These are phyloP conservation scores for Tricholoma matsutake DNA, from an alignment of 768 basidiomycete genomes.

Conservation along the genomic window DNA sequence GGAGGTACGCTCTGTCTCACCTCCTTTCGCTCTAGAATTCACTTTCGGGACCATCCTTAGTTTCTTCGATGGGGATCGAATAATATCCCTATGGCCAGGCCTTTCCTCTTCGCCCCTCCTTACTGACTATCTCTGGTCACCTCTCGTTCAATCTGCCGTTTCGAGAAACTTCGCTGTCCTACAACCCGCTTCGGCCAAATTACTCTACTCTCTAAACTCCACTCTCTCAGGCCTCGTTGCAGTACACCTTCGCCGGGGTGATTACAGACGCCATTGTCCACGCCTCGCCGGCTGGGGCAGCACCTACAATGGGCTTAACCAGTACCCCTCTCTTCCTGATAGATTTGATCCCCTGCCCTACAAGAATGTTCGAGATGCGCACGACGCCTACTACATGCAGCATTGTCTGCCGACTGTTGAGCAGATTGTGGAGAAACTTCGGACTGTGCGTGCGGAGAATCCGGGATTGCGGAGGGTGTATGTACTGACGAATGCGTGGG, in stretches of 20 bases:
- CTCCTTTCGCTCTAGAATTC: slow-evolving; percentile 39
- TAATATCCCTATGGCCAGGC: slow-evolving; percentile 43
- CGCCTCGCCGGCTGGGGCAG: slow-evolving; percentile 44
- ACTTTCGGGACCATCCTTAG: slow-evolving; percentile 31
- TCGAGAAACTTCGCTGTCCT: slow-evolving; percentile 45
- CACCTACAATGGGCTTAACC: slow-evolving; percentile 49
- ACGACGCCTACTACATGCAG: slow-evolving; percentile 29
- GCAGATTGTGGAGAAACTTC: slow-evolving; percentile 35
- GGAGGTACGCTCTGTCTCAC: slow-evolving; percentile 34
- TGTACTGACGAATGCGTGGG: slow-evolving; percentile 51
- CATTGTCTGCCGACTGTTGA: slow-evolving; percentile 37
- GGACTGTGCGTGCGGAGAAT: slow-evolving; percentile 25
- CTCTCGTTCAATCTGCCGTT: slow-evolving; percentile 51
- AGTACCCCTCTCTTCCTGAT: slow-evolving; percentile 38
- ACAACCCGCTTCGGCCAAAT: slow-evolving; percentile 28
- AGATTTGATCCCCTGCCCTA: slow-evolving; percentile 32
- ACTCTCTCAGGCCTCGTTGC: slow-evolving; percentile 47
- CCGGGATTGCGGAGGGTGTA: slow-evolving; percentile 24
- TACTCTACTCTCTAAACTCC: slow-evolving; percentile 14
- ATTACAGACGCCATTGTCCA: slow-evolving; percentile 53
- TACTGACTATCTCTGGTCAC: slow-evolving; percentile 58
- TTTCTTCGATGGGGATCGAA: slow-evolving; percentile 43
- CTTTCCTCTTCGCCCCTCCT: slow-evolving; percentile 48
- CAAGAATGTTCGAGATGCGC: slow-evolving; percentile 13
- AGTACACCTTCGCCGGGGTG: slow-evolving; percentile 54